Percentiles rank a stretch among this genome's conserved stretches.
phyloP scores from a whole-genome alignment of 192 early-diverging fungal species.

The Coemansia sp. region DNA sequence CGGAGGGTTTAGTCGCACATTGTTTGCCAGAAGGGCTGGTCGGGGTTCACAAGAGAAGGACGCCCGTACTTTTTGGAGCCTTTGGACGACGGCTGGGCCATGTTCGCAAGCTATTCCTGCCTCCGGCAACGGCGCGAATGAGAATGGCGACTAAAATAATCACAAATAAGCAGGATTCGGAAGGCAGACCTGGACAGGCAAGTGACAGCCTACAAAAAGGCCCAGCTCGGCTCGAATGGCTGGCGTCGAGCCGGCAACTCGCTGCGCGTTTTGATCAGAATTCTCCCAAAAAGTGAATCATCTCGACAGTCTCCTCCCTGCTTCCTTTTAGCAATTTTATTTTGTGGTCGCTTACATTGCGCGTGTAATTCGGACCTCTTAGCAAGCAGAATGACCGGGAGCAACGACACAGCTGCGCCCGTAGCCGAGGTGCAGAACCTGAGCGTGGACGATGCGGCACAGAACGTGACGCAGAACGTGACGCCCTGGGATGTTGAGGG shows the following conservation, averaged over 20 bases:
- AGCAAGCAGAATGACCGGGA: conserved; percentile 12
- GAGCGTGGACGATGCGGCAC: not conserved
- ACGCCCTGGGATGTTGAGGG: conserved; percentile 95
- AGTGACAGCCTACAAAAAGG: too few relatives aligned
- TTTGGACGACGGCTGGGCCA: not conserved
- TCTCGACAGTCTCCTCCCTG: not conserved
- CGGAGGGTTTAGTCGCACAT: not conserved
- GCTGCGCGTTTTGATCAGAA: too few relatives aligned
- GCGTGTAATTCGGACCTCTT: too few relatives aligned
- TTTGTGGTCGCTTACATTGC: not conserved
- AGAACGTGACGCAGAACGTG: conserved; percentile 43
- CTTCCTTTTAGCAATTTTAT: not conserved
- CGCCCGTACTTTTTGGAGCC: conserved; percentile 28
- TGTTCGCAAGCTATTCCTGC: too few relatives aligned
- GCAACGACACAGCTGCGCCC: not conserved
- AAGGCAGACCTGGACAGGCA: too few relatives aligned
- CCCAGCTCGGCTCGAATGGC: not conserved
- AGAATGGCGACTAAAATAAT: not conserved
- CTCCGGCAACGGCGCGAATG: not conserved
- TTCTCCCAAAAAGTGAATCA: too few relatives aligned
- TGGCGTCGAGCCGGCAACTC: not conserved
- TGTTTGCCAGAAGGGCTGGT: not conserved
- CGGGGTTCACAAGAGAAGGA: not conserved
- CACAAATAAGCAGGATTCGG: not conserved
- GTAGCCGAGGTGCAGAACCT: conserved; percentile 16